Percentiles rank a stretch among this genome's conserved stretches.
phyloP scores from a whole-genome alignment of 768 basidiomycete species.

The Phylloporus sp. region DNA sequence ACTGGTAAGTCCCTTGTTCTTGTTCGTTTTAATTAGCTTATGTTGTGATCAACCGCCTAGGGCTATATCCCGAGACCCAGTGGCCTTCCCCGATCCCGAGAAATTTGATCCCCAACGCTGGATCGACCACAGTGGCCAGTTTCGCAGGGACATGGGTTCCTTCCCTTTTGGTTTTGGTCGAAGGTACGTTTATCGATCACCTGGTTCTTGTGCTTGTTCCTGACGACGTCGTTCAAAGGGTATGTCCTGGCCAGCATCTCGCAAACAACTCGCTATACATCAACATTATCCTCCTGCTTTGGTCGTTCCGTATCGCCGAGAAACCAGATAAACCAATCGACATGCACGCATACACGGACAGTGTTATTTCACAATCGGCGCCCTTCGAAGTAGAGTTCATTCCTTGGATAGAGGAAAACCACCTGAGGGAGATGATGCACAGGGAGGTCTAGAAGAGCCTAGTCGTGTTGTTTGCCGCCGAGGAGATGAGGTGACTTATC shows the following conservation, averaged over 20 bases:
- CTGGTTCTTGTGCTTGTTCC: background rate
- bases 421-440: conserved; percentile 10
- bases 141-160: conserved; percentile 39
- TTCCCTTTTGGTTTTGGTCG: conserved; percentile 54
- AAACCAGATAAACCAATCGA: conserved; percentile 53
- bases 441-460: background rate
- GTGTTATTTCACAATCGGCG: conserved; percentile 50
- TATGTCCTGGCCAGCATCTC: conserved; percentile 60
- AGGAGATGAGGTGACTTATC: background rate
- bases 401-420: conserved; percentile 33
- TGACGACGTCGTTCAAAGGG: conserved; percentile 26
- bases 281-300: conserved; percentile 56
- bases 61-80: conserved; percentile 24
- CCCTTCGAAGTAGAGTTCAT: conserved; percentile 56
- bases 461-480: background rate
- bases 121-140: conserved; percentile 37
- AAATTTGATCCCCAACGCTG: conserved; percentile 54
- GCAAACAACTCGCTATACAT: conserved; percentile 51
- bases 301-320: conserved; percentile 54
- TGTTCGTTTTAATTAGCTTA: background rate
- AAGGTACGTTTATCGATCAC: conserved; percentile 14
- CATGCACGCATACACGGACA: conserved; percentile 50
- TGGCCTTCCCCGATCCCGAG: conserved; percentile 35
- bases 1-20: conserved; percentile 10
- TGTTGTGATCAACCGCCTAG: background rate